Conservation (phyloP, 2,329 filamentous ascomycete species). For the Mycosphaerella sp. region DNA sequence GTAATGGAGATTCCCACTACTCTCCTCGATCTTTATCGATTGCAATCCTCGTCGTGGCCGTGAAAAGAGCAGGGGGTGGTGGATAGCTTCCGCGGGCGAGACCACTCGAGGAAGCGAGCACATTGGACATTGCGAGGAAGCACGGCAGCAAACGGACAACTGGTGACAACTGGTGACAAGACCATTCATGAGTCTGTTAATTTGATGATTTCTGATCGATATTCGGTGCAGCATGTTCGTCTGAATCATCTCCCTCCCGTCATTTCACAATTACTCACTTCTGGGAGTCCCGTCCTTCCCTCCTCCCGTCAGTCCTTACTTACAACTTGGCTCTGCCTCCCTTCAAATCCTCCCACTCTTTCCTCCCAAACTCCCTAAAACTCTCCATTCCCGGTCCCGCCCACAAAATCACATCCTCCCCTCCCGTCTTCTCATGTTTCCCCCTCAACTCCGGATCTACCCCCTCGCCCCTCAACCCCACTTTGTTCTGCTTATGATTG, state of each 20-base stretch:
- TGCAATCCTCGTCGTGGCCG: not conserved
- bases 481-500: constrained; percentile 77
- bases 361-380: constrained; percentile 54
- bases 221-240: too few relatives aligned
- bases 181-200: too few relatives aligned
- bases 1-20: not conserved
- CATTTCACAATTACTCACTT: too few relatives aligned
- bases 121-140: not conserved
- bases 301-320: too few relatives aligned
- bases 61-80: not conserved
- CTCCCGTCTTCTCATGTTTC: constrained; percentile 39
- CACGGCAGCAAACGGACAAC: too few relatives aligned
- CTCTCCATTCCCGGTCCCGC: constrained; percentile 39
- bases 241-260: too few relatives aligned
- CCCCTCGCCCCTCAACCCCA: constrained; percentile 60
- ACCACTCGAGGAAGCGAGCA: not conserved
- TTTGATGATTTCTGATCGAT: too few relatives aligned
- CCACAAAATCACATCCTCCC: constrained; percentile 46
- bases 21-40: not conserved
- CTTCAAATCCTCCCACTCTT: constrained; percentile 52
- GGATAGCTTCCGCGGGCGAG: not conserved
- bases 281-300: too few relatives aligned
- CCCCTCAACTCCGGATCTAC: constrained; percentile 53
- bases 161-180: too few relatives aligned
- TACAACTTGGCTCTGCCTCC: constrained; percentile 32